A percentile compares a stretch with the other conserved stretches of the same genome.
Conservation (phyloP, 139 green algal species). For the Chloropicon primus region DNA sequence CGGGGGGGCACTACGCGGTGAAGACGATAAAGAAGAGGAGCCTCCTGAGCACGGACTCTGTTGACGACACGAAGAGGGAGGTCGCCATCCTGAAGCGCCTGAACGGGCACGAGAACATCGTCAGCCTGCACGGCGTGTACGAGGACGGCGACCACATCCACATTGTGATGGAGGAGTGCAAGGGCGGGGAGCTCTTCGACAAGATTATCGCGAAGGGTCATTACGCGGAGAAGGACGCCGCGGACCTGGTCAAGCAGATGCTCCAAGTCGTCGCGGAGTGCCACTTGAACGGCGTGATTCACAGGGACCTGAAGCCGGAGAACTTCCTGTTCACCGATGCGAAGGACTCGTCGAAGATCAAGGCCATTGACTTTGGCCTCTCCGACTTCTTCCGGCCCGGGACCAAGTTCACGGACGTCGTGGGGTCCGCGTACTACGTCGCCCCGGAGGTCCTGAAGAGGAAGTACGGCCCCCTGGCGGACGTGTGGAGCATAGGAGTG, state of each 20-base stretch:
- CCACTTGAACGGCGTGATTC: slow-evolving; percentile 86
- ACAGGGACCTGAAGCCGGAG: slow-evolving; percentile 26
- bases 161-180: slow-evolving; percentile 65
- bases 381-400: slow-evolving; percentile 49
- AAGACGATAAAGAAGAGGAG: slow-evolving; percentile 5
- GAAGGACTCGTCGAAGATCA: slow-evolving; percentile 22
- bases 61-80: slow-evolving; percentile 72
- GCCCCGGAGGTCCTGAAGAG: slow-evolving; percentile 65
- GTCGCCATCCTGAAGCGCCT: slow-evolving; percentile 65
- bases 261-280: slow-evolving; percentile 81
- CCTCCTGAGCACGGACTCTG: slow-evolving; percentile 36
- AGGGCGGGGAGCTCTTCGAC: slow-evolving; percentile 70
- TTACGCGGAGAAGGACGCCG: slow-evolving; percentile 56
- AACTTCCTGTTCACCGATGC: slow-evolving; percentile 10
- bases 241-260: slow-evolving; percentile 65
- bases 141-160: slow-evolving; percentile 37
- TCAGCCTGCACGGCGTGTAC: slow-evolving; percentile 5
- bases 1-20: neutral
- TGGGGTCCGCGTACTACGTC: slow-evolving; percentile 68
- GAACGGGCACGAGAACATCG: slow-evolving; percentile 19
- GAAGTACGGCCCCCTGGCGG: slow-evolving; percentile 46
- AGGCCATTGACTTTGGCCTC: slow-evolving; percentile 65
- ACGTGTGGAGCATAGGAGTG: slow-evolving; percentile 70
- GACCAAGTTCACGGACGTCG: slow-evolving; percentile 47
- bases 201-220: slow-evolving; percentile 46